These are phyloP conservation scores for Neophaeococcomyces mojaviensis DNA, from an alignment of 2,329 filamentous ascomycete species.

Conservation along the genomic window DNA sequence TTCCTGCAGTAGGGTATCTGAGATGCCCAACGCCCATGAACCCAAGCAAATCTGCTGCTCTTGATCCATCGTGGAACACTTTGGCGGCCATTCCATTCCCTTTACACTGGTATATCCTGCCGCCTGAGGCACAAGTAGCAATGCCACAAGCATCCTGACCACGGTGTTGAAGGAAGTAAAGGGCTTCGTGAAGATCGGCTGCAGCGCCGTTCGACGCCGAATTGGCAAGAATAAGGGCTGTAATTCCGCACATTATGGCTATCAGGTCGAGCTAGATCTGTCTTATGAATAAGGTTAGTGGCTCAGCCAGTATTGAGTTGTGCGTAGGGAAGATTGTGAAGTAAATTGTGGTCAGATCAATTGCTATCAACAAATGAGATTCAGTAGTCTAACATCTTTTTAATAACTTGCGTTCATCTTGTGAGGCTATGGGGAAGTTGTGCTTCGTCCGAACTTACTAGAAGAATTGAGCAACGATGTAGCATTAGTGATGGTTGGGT, in stretches of 20 bases:
- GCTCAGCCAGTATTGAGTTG: too few species aligned
- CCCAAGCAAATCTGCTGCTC: constrained; percentile 67
- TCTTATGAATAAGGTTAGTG: not conserved
- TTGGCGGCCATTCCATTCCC: constrained; percentile 80
- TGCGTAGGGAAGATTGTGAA: too few species aligned
- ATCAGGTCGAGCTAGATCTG: constrained; percentile 7
- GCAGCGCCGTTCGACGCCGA: constrained; percentile 44
- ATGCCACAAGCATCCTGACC: constrained; percentile 88
- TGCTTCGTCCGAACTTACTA: not conserved
- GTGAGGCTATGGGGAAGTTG: not conserved
- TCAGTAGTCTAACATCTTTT: constrained; percentile 41
- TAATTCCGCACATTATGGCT: constrained; percentile 54
- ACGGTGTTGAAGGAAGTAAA: constrained; percentile 67
- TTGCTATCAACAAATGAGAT: constrained; percentile 15
- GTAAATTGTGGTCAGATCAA: constrained; percentile 2
- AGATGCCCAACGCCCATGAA: constrained; percentile 83
- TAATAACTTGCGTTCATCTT: constrained; percentile 15
- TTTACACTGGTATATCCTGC: constrained; percentile 82
- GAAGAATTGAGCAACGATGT: not conserved
- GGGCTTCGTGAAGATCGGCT: constrained; percentile 60
- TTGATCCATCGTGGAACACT: constrained; percentile 74
- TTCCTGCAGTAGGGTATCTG: constrained; percentile 83
- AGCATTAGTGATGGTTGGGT: not conserved
- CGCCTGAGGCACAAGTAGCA: constrained; percentile 64
- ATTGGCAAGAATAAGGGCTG: constrained; percentile 54